Conservation (phyloP, 345 rosid genomes). For the Camelina sativa region DNA sequence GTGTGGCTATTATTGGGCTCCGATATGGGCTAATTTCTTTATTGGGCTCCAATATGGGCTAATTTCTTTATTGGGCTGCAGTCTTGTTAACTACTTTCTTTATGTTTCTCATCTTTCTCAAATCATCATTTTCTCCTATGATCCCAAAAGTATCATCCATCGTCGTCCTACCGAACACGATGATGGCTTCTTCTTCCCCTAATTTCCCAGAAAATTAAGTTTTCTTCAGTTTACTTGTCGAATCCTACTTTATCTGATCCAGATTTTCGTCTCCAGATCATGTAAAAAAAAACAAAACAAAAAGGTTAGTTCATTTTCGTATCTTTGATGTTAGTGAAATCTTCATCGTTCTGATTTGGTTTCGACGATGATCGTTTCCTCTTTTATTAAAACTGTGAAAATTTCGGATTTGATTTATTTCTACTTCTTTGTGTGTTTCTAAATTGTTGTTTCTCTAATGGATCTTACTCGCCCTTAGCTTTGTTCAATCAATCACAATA, state of each 20-base stretch:
- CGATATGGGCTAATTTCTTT: too few species aligned
- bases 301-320: background rate
- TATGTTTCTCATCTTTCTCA: too few species aligned
- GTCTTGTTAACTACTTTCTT: too few species aligned
- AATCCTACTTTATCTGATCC: background rate
- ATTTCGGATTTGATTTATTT: background rate
- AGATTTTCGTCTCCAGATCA: background rate
- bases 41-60: too few species aligned
- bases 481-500: too few species aligned
- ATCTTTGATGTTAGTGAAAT: background rate
- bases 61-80: too few species aligned
- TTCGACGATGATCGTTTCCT: background rate
- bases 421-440: background rate
- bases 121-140: too few species aligned
- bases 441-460: background rate
- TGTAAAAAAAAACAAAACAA: too few species aligned
- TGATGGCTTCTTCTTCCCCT: constrained; percentile 10
- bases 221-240: background rate
- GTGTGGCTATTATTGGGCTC: too few species aligned
- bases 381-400: too few species aligned
- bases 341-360: background rate
- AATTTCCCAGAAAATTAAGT: background rate
- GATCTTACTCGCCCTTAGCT: background rate
- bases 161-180: background rate
- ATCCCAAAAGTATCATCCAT: too few species aligned